Evolutionary conservation across 306 rosid species (phyloP), one percentile per base, ranked within the genome.

Genomic region (Arachis hypogaea): DNA sequence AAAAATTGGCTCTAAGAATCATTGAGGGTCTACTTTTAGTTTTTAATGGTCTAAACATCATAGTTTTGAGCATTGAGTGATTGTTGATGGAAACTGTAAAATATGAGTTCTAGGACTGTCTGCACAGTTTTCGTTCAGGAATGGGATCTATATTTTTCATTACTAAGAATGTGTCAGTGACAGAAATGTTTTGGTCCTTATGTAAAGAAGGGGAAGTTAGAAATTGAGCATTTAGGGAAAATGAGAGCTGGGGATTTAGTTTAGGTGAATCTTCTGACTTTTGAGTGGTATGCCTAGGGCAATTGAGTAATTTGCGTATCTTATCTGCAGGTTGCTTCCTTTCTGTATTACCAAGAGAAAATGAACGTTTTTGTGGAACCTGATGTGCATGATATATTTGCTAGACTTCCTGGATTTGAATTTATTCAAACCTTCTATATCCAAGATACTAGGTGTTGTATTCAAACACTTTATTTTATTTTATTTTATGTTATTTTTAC

Each of bases 321-420:
- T 50, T 14, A 49, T 82, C 18, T 79, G 77, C 80, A 92, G 99
- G 97, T 83, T 73, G 95, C 96, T 68, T 89, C 87, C 59, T 94
- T 79, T 81, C 79, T 94, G 81, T 87, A 89, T 84, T 71, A 88
- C 83, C 86, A 92, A 84, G 97, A 94, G 84, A 89, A 90, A 68
- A 94, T 94, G 96, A 88, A 80, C 49, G 89, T 94, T 60, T 84
- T 94, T 7, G 97, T 94, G 76, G 99, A 94, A 83, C 99, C 97
- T 57, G 96, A 89, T 57, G 97, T 92, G 59, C 99, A 94, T 67
- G 98, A 94, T 78, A 83, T 86, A 76, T 94, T 94, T 79, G 91
- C 97, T 9, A 85, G 95, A 85, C 88, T 94, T 80, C 91, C 99
- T 22, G 99, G 99, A 63, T 94, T 94, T 72, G 99, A 95, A 84